Conservation (phyloP, 2,329 filamentous ascomycete genomes). For the Leptographium lundbergii region DNA sequence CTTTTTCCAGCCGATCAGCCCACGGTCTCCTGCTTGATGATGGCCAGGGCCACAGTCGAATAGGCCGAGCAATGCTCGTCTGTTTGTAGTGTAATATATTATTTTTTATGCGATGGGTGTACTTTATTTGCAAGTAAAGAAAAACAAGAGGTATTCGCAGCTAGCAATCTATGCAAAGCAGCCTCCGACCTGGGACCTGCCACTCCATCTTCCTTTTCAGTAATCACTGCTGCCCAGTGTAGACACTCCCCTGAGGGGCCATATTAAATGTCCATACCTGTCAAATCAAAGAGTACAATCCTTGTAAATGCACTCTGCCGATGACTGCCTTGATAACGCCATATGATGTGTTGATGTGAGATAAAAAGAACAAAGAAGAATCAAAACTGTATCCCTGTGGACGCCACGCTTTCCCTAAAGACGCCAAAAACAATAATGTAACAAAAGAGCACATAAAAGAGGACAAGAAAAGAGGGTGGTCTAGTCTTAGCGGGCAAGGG, state of each 20-base stretch:
- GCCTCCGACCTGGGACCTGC: not conserved
- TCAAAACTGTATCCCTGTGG: not conserved
- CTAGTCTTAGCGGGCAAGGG: constrained; percentile 22
- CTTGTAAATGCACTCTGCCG: not conserved
- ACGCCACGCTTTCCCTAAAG: constrained; percentile 2
- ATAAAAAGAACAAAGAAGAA: not conserved
- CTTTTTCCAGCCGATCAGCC: too few relatives aligned
- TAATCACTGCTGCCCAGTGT: not conserved
- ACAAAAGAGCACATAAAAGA: not conserved
- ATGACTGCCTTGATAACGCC: not conserved
- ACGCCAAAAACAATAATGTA: not conserved
- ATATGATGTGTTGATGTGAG: not conserved
- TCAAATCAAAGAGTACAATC: not conserved
- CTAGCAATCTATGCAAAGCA: not conserved
- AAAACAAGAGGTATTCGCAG: not conserved
- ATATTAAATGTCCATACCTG: constrained; percentile 4
- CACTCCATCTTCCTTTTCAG: not conserved
- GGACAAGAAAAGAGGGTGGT: not conserved
- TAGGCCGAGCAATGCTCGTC: not conserved
- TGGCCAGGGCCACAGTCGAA: too few relatives aligned
- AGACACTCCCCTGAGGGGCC: constrained; percentile 1
- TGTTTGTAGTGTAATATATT: not conserved
- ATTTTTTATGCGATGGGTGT: not conserved
- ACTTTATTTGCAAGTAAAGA: not conserved
- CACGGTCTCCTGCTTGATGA: too few relatives aligned